phyloP scores from a whole-genome alignment of 345 rosid genomes.

The Populus tremula region DNA sequence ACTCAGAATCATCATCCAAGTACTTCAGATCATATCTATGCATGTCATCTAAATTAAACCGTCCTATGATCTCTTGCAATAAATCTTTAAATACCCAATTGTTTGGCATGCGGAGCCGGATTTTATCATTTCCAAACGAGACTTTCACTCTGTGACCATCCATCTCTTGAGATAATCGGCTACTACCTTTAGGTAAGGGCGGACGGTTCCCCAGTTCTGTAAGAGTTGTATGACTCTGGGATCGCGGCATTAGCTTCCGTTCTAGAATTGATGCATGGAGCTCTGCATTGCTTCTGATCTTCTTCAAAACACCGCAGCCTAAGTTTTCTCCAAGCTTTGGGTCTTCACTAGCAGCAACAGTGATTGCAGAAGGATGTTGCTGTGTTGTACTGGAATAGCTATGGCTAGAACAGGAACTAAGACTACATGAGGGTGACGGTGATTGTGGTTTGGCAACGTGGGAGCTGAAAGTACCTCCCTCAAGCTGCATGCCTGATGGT shows the following conservation, averaged over 20 bases:
- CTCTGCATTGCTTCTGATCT: slow-evolving; percentile 45
- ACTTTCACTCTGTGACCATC: slow-evolving; percentile 64
- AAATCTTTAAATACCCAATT: slow-evolving; percentile 49
- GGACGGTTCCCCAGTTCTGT: slow-evolving; percentile 33
- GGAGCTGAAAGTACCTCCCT: slow-evolving; percentile 21
- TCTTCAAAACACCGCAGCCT: slow-evolving; percentile 29
- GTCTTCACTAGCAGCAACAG: slow-evolving; percentile 22
- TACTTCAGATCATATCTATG: slow-evolving; percentile 66
- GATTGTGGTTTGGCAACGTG: slow-evolving; percentile 43
- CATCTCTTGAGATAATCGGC: slow-evolving; percentile 36
- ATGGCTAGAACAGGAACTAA: slow-evolving; percentile 73
- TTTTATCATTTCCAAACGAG: slow-evolving; percentile 57
- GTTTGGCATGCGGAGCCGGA: slow-evolving; percentile 57
- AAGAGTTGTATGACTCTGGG: slow-evolving; percentile 42
- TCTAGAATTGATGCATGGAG: slow-evolving; percentile 46
- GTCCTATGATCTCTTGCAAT: slow-evolving; percentile 59
- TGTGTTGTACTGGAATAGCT: slow-evolving; percentile 62
- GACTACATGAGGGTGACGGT: slow-evolving; percentile 66
- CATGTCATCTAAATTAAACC: slow-evolving; percentile 62
- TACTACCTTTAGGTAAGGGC: slow-evolving; percentile 17
- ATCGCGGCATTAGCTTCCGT: slow-evolving; percentile 37
- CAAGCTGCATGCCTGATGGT: slow-evolving; percentile 29
- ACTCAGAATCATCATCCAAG: slow-evolving; percentile 90
- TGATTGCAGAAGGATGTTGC: slow-evolving; percentile 34
- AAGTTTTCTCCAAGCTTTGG: slow-evolving; percentile 31